Percentiles rank a stretch among this genome's conserved stretches.
phyloP scores from a whole-genome alignment of 257 asterid species.

The Coffea eugenioides region DNA sequence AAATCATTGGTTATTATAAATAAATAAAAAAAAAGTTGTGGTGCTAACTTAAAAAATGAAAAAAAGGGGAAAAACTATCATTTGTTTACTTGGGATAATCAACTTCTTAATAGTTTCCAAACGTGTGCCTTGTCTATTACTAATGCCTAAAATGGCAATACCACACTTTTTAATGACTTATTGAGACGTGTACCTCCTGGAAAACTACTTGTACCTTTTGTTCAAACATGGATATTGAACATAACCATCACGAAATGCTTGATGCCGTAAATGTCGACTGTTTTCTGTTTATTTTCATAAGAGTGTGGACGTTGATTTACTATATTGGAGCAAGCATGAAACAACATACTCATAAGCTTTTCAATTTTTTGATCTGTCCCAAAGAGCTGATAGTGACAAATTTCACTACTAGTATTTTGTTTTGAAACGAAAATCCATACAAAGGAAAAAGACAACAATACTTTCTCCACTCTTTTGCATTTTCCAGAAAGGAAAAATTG shows the following conservation, averaged over 20 bases:
- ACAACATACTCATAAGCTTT: neutral
- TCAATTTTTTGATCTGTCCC: neutral
- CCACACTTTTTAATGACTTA: neutral
- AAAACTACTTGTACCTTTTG: neutral
- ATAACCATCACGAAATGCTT: neutral
- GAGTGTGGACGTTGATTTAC: neutral
- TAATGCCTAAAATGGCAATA: neutral
- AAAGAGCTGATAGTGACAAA: neutral
- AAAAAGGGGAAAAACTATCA: too few relatives aligned
- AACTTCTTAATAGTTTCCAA: too few relatives aligned
- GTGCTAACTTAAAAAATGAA: too few relatives aligned
- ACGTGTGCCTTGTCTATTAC: too few relatives aligned
- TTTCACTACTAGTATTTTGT: neutral
- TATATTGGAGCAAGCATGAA: neutral
- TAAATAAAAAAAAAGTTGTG: too few relatives aligned
- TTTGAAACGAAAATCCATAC: neutral
- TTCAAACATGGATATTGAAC: neutral
- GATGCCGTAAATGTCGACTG: neutral
- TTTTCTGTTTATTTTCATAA: neutral
- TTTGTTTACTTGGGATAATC: too few relatives aligned
- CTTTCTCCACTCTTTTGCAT: neutral
- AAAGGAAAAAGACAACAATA: neutral
- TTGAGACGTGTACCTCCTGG: neutral
- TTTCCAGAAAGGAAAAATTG: too few relatives aligned
- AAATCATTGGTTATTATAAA: too few relatives aligned